Evolutionary conservation across 805 yeast genomes (phyloP).

Genomic region (Sugiyamaella mastotermitis): DNA sequence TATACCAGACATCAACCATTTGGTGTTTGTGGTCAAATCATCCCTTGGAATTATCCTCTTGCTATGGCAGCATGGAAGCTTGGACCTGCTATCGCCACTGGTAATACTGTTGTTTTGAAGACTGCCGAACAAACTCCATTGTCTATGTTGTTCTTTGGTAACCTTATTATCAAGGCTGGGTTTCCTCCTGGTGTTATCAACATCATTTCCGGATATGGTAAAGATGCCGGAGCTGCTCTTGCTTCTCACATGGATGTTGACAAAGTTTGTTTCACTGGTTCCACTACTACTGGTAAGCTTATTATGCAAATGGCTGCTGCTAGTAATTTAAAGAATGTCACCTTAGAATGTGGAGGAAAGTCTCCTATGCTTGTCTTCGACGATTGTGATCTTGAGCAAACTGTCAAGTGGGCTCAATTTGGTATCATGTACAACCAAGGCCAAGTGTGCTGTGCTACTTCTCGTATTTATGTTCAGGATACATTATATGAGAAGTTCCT

Average conservation of each 20-base stretch:
- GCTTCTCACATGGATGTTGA: constrained; percentile 73
- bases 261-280: constrained; percentile 93
- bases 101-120: constrained; percentile 83
- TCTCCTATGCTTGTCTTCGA: constrained; percentile 86
- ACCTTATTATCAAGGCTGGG: constrained; percentile 71
- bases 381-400: constrained; percentile 74
- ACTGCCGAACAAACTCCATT: constrained; percentile 91
- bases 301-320: constrained; percentile 79
- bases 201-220: constrained; percentile 82
- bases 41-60: constrained; percentile 96
- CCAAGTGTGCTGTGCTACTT: constrained; percentile 94
- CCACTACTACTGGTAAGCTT: constrained; percentile 81
- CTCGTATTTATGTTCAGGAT: constrained; percentile 85
- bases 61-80: constrained; percentile 93
- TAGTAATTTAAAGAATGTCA: constrained; percentile 79
- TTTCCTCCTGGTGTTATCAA: constrained; percentile 89
- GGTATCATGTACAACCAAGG: constrained; percentile 95
- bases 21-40: constrained; percentile 93
- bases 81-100: constrained; percentile 88
- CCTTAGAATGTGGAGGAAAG: constrained; percentile 95
- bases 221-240: constrained; percentile 75
- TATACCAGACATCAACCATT: constrained; percentile 84
- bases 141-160: constrained; percentile 72
- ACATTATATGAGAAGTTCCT: constrained; percentile 73
- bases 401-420: constrained; percentile 66